These are phyloP conservation scores for Margaritispora aquatica DNA, from an alignment of 495 filamentous ascomycete genomes.

Conservation along the genomic window DNA sequence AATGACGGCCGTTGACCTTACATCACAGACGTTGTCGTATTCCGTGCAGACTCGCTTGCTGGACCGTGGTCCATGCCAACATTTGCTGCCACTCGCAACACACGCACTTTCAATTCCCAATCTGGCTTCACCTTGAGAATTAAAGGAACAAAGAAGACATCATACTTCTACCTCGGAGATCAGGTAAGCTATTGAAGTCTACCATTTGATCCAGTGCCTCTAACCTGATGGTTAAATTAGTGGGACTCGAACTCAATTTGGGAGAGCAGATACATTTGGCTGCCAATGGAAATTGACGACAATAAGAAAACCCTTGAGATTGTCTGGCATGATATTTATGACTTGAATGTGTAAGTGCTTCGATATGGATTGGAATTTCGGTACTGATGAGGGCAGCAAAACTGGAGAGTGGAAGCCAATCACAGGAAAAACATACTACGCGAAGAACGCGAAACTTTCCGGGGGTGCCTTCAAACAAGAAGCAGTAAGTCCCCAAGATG, in stretches of 20 bases:
- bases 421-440: conserved; percentile 35
- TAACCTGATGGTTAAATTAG: conserved; percentile 12
- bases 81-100: conserved; percentile 40
- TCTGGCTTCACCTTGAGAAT: conserved; percentile 43
- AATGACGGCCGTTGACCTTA: too few relatives aligned
- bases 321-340: conserved; percentile 39
- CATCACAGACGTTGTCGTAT: conserved; percentile 41
- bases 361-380: background rate
- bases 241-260: conserved; percentile 48
- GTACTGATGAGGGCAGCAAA: conserved; percentile 25
- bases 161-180: conserved; percentile 45
- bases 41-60: conserved; percentile 38
- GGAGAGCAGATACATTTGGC: conserved; percentile 47
- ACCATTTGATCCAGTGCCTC: background rate
- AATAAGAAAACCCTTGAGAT: conserved; percentile 30
- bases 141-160: conserved; percentile 38
- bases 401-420: conserved; percentile 38
- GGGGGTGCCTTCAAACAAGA: conserved; percentile 43
- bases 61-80: conserved; percentile 48
- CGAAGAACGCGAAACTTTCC: conserved; percentile 31
- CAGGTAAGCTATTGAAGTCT: conserved; percentile 15
- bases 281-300: conserved; percentile 39
- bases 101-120: conserved; percentile 45
- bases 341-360: conserved; percentile 30
- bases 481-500: too few relatives aligned